These are phyloP conservation scores for Aspergillus hortae DNA, from an alignment of 2,329 filamentous ascomycete genomes.

Conservation along the genomic window DNA sequence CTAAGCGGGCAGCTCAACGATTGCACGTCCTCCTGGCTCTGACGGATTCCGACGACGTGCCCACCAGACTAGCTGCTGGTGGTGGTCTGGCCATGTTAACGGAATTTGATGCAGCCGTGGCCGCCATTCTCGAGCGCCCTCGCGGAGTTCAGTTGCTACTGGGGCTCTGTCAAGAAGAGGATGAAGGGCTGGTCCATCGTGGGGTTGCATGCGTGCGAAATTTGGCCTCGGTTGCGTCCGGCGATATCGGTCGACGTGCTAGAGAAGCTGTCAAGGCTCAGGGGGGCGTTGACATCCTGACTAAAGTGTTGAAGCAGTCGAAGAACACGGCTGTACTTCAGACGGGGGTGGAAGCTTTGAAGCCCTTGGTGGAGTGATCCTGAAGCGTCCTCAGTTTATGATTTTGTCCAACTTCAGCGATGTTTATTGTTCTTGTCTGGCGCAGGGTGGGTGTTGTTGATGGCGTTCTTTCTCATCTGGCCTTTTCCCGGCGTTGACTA, in stretches of 20 bases:
- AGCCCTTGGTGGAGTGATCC: slow-evolving; percentile 54
- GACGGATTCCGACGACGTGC: slow-evolving; percentile 76
- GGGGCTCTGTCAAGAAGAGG: slow-evolving; percentile 69
- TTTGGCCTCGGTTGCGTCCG: slow-evolving; percentile 61
- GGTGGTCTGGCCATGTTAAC: slow-evolving; percentile 85
- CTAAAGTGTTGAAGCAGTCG: slow-evolving; percentile 65
- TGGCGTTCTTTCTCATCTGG: neutral
- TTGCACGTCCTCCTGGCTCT: slow-evolving; percentile 83
- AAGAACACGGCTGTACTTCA: slow-evolving; percentile 67
- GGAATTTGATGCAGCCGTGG: slow-evolving; percentile 69
- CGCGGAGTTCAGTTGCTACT: slow-evolving; percentile 75
- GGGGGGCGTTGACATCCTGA: slow-evolving; percentile 65
- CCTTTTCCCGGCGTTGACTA: neutral
- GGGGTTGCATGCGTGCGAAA: slow-evolving; percentile 75
- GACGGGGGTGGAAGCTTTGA: slow-evolving; percentile 68
- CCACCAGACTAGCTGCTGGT: slow-evolving; percentile 77
- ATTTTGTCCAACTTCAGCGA: slow-evolving; percentile 5
- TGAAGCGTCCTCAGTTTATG: neutral
- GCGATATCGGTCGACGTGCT: slow-evolving; percentile 60
- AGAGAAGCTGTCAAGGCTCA: slow-evolving; percentile 58
- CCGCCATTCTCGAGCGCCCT: slow-evolving; percentile 65
- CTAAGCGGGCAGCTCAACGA: slow-evolving; percentile 65
- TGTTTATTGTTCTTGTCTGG: slow-evolving; percentile 2
- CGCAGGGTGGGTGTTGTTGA: slow-evolving; percentile 1
- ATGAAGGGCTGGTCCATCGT: slow-evolving; percentile 54